Conservation (phyloP, 2,329 filamentous ascomycete species). For the Fusarium neocosmosporiellum region DNA sequence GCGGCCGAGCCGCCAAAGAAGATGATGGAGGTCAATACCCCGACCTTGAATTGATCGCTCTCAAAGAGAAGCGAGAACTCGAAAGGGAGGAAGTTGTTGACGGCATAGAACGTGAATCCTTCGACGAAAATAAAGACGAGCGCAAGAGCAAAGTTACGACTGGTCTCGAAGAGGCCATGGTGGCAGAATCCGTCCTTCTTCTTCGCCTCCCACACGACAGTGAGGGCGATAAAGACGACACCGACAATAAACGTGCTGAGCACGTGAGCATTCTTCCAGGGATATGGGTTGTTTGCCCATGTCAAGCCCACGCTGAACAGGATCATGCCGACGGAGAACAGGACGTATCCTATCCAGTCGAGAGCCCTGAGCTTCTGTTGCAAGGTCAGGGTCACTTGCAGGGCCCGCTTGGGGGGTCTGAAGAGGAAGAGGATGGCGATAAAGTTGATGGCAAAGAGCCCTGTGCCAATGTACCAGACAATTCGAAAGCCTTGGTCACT, state of each 20-base stretch:
- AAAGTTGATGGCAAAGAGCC: neutral
- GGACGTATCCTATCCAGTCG: constrained; percentile 52
- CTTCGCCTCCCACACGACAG: neutral
- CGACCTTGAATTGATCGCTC: constrained; percentile 30
- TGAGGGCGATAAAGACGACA: constrained; percentile 32
- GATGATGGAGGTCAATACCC: constrained; percentile 39
- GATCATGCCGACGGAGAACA: constrained; percentile 48
- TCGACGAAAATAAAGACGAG: constrained; percentile 49
- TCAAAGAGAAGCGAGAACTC: neutral
- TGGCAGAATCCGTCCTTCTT: constrained; percentile 55
- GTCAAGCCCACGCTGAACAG: constrained; percentile 52
- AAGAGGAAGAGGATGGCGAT: neutral
- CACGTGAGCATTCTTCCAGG: constrained; percentile 50
- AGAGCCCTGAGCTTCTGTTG: constrained; percentile 48
- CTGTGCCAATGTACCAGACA: constrained; percentile 1
- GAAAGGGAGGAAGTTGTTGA: constrained; percentile 52
- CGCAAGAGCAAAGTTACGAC: constrained; percentile 51
- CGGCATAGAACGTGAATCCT: constrained; percentile 53
- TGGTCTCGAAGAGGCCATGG: constrained; percentile 49
- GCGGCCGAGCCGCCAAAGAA: constrained; percentile 44
- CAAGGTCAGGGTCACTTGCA: neutral
- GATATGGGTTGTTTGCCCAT: constrained; percentile 52
- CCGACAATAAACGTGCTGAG: constrained; percentile 50
- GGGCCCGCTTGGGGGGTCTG: neutral
- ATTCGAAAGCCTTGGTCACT: neutral